These are phyloP conservation scores for Lentinula raphanica DNA, from an alignment of 768 basidiomycete species.

Conservation along the genomic window DNA sequence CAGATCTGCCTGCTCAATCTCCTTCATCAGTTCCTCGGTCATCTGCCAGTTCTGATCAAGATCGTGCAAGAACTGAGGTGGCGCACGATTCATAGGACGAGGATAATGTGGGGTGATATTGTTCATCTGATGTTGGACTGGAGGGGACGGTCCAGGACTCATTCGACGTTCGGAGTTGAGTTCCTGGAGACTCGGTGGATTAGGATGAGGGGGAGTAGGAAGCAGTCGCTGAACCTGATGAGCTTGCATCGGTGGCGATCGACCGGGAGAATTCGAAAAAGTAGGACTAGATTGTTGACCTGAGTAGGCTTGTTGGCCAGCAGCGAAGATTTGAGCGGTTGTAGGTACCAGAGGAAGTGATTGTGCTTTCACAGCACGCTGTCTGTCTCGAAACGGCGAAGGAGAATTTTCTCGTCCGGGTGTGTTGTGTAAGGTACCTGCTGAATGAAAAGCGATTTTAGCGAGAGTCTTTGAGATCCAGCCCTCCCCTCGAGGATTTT, in stretches of 20 bases:
- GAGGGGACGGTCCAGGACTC: slow-evolving; percentile 14
- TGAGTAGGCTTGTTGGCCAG: slow-evolving; percentile 35
- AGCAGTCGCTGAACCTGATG: slow-evolving; percentile 31
- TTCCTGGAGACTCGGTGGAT: slow-evolving; percentile 26
- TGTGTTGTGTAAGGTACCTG: slow-evolving; percentile 37
- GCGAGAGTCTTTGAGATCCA: background rate
- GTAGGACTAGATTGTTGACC: slow-evolving; percentile 43
- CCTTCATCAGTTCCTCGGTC: slow-evolving; percentile 64
- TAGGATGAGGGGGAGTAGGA: slow-evolving; percentile 42
- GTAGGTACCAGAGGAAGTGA: slow-evolving; percentile 60
- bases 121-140: slow-evolving; percentile 19
- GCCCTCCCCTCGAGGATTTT: background rate
- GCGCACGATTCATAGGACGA: slow-evolving; percentile 57
- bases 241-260: slow-evolving; percentile 28
- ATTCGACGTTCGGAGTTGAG: slow-evolving; percentile 23
- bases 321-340: slow-evolving; percentile 45
- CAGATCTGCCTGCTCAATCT: slow-evolving; percentile 67
- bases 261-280: slow-evolving; percentile 32
- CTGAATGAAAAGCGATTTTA: slow-evolving; percentile 9
- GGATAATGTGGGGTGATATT: slow-evolving; percentile 48
- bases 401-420: slow-evolving; percentile 43
- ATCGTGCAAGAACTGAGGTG: slow-evolving; percentile 50
- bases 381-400: slow-evolving; percentile 43
- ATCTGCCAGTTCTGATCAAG: slow-evolving; percentile 60
- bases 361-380: slow-evolving; percentile 53